phyloP scores from a whole-genome alignment of 2,329 filamentous ascomycete genomes.

The Colletotrichum aenigma region DNA sequence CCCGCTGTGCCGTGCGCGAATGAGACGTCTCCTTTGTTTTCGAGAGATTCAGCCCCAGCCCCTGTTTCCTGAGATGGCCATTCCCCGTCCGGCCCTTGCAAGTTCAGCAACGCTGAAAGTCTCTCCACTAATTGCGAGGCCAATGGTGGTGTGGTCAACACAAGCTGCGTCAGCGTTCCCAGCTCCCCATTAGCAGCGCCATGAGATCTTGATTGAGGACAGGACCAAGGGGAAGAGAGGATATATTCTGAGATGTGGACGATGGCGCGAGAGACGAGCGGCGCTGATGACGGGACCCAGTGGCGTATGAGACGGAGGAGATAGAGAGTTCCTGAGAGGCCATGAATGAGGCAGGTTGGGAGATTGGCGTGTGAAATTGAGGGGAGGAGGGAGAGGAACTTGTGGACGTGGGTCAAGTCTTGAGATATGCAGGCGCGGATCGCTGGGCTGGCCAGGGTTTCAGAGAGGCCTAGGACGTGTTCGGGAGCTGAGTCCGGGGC shows the following conservation, averaged over 20 bases:
- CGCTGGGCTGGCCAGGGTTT: slow-evolving; percentile 51
- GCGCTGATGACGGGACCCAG: slow-evolving; percentile 54
- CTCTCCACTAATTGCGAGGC: slow-evolving; percentile 58
- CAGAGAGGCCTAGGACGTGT: slow-evolving; percentile 49
- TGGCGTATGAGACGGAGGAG: slow-evolving; percentile 67
- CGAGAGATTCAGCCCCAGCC: slow-evolving; percentile 64
- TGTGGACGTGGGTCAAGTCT: slow-evolving; percentile 38
- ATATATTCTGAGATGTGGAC: slow-evolving; percentile 64
- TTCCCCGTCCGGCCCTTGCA: slow-evolving; percentile 67
- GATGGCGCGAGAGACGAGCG: slow-evolving; percentile 57
- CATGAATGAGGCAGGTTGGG: slow-evolving; percentile 68
- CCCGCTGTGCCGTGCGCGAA: slow-evolving; percentile 71
- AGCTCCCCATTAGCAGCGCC: slow-evolving; percentile 72
- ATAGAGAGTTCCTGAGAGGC: slow-evolving; percentile 71
- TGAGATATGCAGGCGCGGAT: slow-evolving; percentile 47
- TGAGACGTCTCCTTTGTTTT: slow-evolving; percentile 52
- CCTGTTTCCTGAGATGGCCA: slow-evolving; percentile 59
- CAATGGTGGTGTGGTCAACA: slow-evolving; percentile 59
- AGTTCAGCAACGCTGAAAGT: slow-evolving; percentile 59
- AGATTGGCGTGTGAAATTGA: slow-evolving; percentile 29
- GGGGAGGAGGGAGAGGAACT: slow-evolving; percentile 44
- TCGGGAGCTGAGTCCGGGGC: background rate
- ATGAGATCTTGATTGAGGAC: slow-evolving; percentile 32
- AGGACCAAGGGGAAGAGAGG: slow-evolving; percentile 34
- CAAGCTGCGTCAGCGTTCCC: slow-evolving; percentile 73